These are phyloP conservation scores for Beauveria sp. DNA, from an alignment of 2,329 filamentous ascomycete genomes.

Conservation along the genomic window DNA sequence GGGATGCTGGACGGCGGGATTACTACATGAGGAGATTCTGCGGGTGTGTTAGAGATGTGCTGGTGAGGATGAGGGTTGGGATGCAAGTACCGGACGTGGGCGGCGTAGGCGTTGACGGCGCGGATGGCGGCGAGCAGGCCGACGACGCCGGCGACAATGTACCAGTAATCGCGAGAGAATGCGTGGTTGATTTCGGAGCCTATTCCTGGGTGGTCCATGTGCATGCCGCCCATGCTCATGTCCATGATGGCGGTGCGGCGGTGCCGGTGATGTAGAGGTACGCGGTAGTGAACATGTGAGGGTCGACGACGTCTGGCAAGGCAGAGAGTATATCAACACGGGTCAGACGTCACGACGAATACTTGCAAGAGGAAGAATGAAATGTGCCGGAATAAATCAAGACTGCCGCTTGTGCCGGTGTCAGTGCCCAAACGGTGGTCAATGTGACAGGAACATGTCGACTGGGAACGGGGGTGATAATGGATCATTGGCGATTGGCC, in stretches of 20 bases:
- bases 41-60: not conserved
- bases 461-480: not conserved
- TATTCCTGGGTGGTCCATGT: conserved; percentile 27
- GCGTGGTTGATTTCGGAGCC: conserved; percentile 39
- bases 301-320: not conserved
- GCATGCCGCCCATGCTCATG: conserved; percentile 24
- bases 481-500: not conserved
- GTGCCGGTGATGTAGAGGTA: not conserved
- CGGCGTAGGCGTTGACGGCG: conserved; percentile 35
- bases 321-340: no score
- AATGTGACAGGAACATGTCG: not conserved
- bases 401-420: not conserved
- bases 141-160: conserved; percentile 44
- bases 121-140: conserved; percentile 34
- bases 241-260: conserved; percentile 14
- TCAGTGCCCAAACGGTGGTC: not conserved
- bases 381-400: not conserved
- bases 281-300: not conserved
- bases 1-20: conserved; percentile 38
- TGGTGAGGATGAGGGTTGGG: not conserved
- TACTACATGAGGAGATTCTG: conserved; percentile 40
- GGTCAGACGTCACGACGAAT: no score
- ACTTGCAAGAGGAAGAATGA: no score
- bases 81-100: conserved; percentile 30
- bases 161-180: conserved; percentile 52